Evolutionary conservation across 2,329 filamentous ascomycete genomes (phyloP).

Genomic region (Bipolaris zeicola): DNA sequence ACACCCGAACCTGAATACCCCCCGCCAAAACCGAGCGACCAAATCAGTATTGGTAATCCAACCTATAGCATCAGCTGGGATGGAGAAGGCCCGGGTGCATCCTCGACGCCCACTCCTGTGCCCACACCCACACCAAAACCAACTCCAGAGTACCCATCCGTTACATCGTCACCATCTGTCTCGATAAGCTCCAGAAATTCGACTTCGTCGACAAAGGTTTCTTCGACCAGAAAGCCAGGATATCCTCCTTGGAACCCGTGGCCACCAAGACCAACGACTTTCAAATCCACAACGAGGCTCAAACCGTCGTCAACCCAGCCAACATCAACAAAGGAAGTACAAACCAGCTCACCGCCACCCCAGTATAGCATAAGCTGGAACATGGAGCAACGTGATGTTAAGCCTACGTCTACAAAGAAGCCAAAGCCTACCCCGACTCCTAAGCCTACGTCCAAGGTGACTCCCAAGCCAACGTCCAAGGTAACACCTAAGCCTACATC

Average conservation of each 20-base stretch:
- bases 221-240: conserved; percentile 20
- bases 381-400: conserved; percentile 10
- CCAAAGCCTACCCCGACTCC: not conserved
- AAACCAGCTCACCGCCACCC: conserved; percentile 16
- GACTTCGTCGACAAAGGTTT: conserved; percentile 1
- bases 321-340: conserved; percentile 6
- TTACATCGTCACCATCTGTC: not conserved
- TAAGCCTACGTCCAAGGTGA: conserved; percentile 5
- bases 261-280: conserved; percentile 17
- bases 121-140: conserved; percentile 11
- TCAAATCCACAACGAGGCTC: conserved; percentile 5
- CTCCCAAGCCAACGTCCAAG: conserved; percentile 5
- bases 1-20: conserved; percentile 12
- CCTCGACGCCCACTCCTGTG: conserved; percentile 3
- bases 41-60: conserved; percentile 10
- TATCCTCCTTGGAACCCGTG: conserved; percentile 15
- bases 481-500: not conserved
- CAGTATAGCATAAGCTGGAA: conserved; percentile 21
- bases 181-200: conserved; percentile 7
- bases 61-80: conserved; percentile 13
- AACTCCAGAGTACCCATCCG: conserved; percentile 4
- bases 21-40: conserved; percentile 11
- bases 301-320: conserved; percentile 3
- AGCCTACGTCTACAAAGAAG: conserved; percentile 9
- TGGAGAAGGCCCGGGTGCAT: conserved; percentile 6